phyloP scores from a whole-genome alignment of 441 rosid species.

The Biscutella laevigata region DNA sequence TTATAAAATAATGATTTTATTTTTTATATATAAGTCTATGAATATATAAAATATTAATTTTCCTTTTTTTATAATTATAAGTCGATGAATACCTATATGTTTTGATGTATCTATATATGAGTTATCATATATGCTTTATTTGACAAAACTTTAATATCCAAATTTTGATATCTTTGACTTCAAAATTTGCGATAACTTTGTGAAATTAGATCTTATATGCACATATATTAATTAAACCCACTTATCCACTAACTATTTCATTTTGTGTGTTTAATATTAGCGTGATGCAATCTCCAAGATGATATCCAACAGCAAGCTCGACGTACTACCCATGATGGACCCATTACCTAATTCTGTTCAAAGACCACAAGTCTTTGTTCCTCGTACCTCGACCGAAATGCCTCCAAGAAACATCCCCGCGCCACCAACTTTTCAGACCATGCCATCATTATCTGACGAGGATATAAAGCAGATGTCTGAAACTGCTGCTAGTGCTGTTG shows the following conservation, averaged over 20 bases:
- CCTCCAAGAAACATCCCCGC: background rate
- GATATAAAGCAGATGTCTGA: constrained; percentile 33
- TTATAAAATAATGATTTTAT: too few species aligned
- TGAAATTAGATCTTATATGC: too few species aligned
- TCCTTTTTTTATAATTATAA: too few species aligned
- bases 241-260: background rate
- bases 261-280: constrained; percentile 26
- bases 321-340: constrained; percentile 23
- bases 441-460: constrained; percentile 17
- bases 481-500: constrained; percentile 39
- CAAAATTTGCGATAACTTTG: too few species aligned
- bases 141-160: too few species aligned
- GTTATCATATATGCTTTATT: too few species aligned
- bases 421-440: background rate
- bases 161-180: too few species aligned
- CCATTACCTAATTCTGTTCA: constrained; percentile 12
- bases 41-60: too few species aligned
- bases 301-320: constrained; percentile 33
- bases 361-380: background rate
- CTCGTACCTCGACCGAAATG: background rate
- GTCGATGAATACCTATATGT: too few species aligned
- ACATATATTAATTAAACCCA: too few species aligned
- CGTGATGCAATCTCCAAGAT: constrained; percentile 27
- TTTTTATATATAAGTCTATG: too few species aligned
- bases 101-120: too few species aligned